Evolutionary conservation across 805 yeast species (phyloP).

Genomic region (Barnettozyma wickerhamii): DNA sequence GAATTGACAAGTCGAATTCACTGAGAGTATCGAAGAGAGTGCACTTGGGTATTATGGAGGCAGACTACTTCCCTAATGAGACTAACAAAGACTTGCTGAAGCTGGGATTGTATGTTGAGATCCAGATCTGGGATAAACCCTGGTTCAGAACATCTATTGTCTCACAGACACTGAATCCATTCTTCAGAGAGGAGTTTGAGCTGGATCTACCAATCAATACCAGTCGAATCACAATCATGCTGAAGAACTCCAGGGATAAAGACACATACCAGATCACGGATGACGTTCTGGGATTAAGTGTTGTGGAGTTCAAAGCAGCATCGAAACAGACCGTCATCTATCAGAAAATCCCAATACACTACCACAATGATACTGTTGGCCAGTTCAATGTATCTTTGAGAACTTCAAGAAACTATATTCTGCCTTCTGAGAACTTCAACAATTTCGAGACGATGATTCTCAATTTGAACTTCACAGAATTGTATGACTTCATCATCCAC

Average conservation of each 20-base stretch:
- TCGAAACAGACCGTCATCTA: slow-evolving; percentile 11
- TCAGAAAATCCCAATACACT: slow-evolving; percentile 42
- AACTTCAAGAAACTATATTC: slow-evolving; percentile 48
- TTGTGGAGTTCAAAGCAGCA: slow-evolving; percentile 10
- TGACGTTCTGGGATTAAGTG: slow-evolving; percentile 27
- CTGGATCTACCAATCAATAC: slow-evolving; percentile 54
- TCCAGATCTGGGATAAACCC: slow-evolving; percentile 64
- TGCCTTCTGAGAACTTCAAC: slow-evolving; percentile 57
- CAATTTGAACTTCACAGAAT: slow-evolving; percentile 46
- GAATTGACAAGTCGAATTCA: slow-evolving; percentile 26
- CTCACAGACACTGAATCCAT: slow-evolving; percentile 47
- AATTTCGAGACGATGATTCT: slow-evolving; percentile 58
- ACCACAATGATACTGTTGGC: slow-evolving; percentile 44
- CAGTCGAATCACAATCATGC: slow-evolving; percentile 44
- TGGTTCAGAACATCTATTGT: slow-evolving; percentile 78
- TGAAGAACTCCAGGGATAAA: slow-evolving; percentile 30
- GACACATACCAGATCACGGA: slow-evolving; percentile 26
- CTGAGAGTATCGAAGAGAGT: slow-evolving; percentile 53
- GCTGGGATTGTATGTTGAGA: slow-evolving; percentile 55
- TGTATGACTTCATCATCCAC: slow-evolving; percentile 39
- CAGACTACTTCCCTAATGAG: slow-evolving; percentile 34
- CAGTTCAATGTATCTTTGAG: slow-evolving; percentile 48
- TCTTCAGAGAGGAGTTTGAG: slow-evolving; percentile 78
- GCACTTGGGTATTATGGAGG: slow-evolving; percentile 59
- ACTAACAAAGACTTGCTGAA: slow-evolving; percentile 17